These are phyloP conservation scores for Globisporangium perplexum DNA, from an alignment of 352 stramenopile genomes.

Conservation along the genomic window DNA sequence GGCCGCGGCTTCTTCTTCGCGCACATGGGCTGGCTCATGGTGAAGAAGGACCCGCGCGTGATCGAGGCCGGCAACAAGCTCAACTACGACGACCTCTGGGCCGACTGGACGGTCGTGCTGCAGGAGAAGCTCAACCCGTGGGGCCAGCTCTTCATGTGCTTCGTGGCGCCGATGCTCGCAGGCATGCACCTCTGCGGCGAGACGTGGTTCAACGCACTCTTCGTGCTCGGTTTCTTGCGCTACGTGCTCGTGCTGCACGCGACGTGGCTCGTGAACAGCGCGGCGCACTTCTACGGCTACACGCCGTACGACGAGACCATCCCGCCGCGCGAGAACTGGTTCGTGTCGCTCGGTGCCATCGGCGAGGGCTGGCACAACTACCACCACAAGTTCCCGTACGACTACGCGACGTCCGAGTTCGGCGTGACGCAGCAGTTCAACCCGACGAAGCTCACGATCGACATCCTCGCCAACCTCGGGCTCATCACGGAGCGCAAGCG, in stretches of 20 bases:
- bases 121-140: conserved; percentile 94
- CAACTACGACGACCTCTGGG: conserved; percentile 93
- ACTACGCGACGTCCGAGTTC: conserved; percentile 98
- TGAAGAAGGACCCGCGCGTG: conserved; percentile 95
- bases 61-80: conserved; percentile 89
- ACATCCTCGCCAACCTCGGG: conserved; percentile 88
- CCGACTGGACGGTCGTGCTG: conserved; percentile 92
- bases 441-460: conserved; percentile 97
- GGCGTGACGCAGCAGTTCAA: conserved; percentile 97
- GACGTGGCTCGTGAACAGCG: conserved; percentile 98
- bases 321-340: conserved; percentile 94
- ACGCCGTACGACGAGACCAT: conserved; percentile 97
- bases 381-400: conserved; percentile 98
- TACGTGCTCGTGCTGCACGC: conserved; percentile 97
- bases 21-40: conserved; percentile 98
- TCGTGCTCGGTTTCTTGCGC: conserved; percentile 93
- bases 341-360: conserved; percentile 94
- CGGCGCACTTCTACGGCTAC: conserved; percentile 98
- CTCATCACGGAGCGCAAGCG: conserved; percentile 95
- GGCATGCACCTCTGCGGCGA: conserved; percentile 90
- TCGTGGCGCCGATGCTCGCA: conserved; percentile 91
- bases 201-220: conserved; percentile 94
- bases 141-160: conserved; percentile 95
- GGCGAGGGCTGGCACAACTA: conserved; percentile 98
- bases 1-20: conserved; percentile 98